phyloP scores from a whole-genome alignment of 208 protist species.

The Lotmaria passim region DNA sequence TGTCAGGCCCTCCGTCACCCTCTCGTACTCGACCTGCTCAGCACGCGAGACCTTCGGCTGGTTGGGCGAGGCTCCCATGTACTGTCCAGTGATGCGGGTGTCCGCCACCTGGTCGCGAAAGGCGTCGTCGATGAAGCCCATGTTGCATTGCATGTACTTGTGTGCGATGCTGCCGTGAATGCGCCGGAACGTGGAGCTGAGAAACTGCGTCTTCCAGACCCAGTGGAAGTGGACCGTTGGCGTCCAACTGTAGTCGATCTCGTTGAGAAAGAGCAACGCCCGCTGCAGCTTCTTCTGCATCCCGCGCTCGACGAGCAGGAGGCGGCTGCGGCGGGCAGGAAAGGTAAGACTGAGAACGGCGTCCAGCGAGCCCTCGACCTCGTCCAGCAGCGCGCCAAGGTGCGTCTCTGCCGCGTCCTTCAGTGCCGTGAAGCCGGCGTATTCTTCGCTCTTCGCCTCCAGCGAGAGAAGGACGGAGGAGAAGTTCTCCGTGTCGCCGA shows the following conservation, averaged over 20 bases:
- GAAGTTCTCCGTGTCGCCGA: conserved; percentile 76
- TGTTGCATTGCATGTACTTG: conserved; percentile 55
- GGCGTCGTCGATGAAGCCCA: conserved; percentile 82
- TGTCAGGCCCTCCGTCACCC: conserved; percentile 52
- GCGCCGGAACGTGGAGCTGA: conserved; percentile 60
- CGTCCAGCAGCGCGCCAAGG: conserved; percentile 49
- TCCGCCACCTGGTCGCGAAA: conserved; percentile 67
- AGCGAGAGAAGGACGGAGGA: conserved; percentile 70
- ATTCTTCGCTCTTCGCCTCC: conserved; percentile 66
- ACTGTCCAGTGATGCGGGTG: conserved; percentile 34
- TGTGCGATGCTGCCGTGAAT: conserved; percentile 68
- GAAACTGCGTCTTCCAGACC: conserved; percentile 75
- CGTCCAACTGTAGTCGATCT: conserved; percentile 83
- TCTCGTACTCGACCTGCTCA: conserved; percentile 64
- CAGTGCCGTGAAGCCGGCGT: conserved; percentile 64
- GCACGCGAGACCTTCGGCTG: conserved; percentile 48
- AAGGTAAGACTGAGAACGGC: conserved; percentile 48
- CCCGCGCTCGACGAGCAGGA: conserved; percentile 52
- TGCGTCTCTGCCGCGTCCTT: conserved; percentile 51
- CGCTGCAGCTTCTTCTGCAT: conserved; percentile 62
- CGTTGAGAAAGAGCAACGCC: conserved; percentile 71
- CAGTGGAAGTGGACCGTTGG: conserved; percentile 70
- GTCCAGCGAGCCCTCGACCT: conserved; percentile 55
- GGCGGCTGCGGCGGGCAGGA: conserved; percentile 56
- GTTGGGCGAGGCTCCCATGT: conserved; percentile 24